phyloP scores from a whole-genome alignment of 2,329 filamentous ascomycete genomes.

The Monosporascus sp. region DNA sequence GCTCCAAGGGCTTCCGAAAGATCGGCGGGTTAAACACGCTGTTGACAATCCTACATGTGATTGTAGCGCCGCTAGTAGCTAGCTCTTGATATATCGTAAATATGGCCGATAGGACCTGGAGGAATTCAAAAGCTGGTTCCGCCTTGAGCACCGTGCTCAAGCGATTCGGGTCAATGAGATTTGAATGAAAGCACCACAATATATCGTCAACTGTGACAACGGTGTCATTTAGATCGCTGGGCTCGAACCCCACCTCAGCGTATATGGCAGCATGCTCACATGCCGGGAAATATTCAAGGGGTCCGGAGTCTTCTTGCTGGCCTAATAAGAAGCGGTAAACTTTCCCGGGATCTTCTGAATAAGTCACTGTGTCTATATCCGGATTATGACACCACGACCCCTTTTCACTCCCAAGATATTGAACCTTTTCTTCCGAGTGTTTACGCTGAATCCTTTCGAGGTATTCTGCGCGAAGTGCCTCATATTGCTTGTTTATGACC shows the following conservation, averaged over 20 bases:
- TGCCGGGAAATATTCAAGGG: background rate
- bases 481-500: background rate
- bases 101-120: constrained; percentile 1
- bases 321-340: background rate
- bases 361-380: background rate
- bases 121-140: constrained; percentile 3
- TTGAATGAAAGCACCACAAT: constrained; percentile 3
- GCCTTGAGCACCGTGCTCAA: background rate
- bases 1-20: background rate
- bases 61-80: constrained; percentile 2
- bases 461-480: background rate
- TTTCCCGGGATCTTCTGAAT: background rate
- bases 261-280: constrained; percentile 2
- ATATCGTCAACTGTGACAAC: constrained; percentile 1
- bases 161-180: background rate
- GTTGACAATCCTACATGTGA: constrained; percentile 3
- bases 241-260: background rate
- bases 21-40: constrained; percentile 1
- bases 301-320: background rate
- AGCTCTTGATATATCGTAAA: constrained; percentile 1
- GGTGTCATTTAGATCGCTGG: background rate
- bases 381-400: constrained; percentile 1
- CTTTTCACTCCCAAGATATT: background rate
- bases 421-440: background rate
- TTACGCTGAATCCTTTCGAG: background rate